Base-by-base conservation (phyloP, 2,329 filamentous ascomycete species). In the Aplosporella prunicola region DNA sequence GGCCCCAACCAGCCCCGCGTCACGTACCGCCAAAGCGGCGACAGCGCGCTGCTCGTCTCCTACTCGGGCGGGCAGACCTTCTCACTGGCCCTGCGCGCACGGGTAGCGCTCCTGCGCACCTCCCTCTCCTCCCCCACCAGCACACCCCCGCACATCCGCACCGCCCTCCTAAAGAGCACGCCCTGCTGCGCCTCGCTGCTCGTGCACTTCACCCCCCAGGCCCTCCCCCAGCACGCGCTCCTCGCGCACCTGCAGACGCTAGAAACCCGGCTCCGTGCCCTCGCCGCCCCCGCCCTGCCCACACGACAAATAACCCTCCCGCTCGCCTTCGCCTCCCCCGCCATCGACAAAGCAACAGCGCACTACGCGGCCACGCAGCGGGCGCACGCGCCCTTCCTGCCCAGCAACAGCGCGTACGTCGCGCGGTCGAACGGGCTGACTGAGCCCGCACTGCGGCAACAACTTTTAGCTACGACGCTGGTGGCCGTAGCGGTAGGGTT, bases 321-420 rank as follows among this genome's bases (percentile, higher is more conserved):
- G 0, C 52, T 67, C 18, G 58, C 58, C 9, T 67, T 66, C 46
- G 57, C 64, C 27, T 60, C 55, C 27, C 59, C 59, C 40, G 56
- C 58, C 11, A 62, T 66, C 43, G 51, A 64, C 14, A 66, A 71
- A 22, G 75, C 76, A 0, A 67, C 76, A 1, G 58, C 72, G 30
- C 66, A 76, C 3, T 81, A 81, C 52, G 71, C 71, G 50, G 71
- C 71, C 16, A 79, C 74, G 1, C 74, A 78, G 43, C 66, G 77
- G 5, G 66, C 70, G 1, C 68, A 75, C 32, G 77, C 77, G 0
- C 68, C 72, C 0, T 81, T 77, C 49, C 61, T 80, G 0, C 77
- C 77, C 0, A 72, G 74, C 45, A 79, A 79, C 37, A 62, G 78
- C 26, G 63, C 69, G 1, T 81, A 80, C 39, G 60, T 65, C 1